A percentile compares a stretch with the other conserved stretches of the same genome.
phyloP scores from a whole-genome alignment of 192 early-diverging fungal genomes.

The Piromyces finnis region DNA sequence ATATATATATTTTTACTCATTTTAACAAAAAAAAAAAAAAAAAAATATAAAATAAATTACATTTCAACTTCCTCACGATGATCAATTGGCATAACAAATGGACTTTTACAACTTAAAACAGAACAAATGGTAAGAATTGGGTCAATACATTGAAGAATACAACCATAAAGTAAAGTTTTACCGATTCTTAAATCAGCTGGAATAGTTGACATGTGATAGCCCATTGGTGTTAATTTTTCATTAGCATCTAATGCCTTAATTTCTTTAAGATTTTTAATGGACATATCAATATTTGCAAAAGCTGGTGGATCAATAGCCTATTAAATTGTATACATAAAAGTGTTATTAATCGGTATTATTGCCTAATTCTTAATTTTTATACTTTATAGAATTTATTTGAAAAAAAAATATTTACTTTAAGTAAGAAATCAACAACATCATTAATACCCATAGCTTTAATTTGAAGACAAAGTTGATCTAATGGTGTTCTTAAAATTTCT shows the following conservation, averaged over 20 bases:
- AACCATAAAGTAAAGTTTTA: conserved; percentile 46
- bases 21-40: too few relatives aligned
- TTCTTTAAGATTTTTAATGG: conserved; percentile 34
- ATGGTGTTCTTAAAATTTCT: conserved; percentile 61
- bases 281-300: conserved; percentile 21
- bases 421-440: not conserved
- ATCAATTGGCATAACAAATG: conserved; percentile 14
- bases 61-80: too few relatives aligned
- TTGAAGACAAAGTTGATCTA: conserved; percentile 64
- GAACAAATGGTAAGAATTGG: conserved; percentile 32
- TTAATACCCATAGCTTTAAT: conserved; percentile 45
- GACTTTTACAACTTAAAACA: conserved; percentile 23
- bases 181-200: conserved; percentile 62
- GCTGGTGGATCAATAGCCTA: conserved; percentile 51
- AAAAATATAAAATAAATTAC: too few relatives aligned
- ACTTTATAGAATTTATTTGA: too few relatives aligned
- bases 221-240: conserved; percentile 45
- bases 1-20: too few relatives aligned
- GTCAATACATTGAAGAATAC: conserved; percentile 25
- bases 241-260: conserved; percentile 22
- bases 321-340: conserved; percentile 23
- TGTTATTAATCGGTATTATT: too few relatives aligned
- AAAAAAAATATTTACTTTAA: conserved; percentile 10
- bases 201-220: conserved; percentile 43
- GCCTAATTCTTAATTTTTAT: too few relatives aligned